Conservation (phyloP, 2,329 filamentous ascomycete species). For the Monosporascus sp. region DNA sequence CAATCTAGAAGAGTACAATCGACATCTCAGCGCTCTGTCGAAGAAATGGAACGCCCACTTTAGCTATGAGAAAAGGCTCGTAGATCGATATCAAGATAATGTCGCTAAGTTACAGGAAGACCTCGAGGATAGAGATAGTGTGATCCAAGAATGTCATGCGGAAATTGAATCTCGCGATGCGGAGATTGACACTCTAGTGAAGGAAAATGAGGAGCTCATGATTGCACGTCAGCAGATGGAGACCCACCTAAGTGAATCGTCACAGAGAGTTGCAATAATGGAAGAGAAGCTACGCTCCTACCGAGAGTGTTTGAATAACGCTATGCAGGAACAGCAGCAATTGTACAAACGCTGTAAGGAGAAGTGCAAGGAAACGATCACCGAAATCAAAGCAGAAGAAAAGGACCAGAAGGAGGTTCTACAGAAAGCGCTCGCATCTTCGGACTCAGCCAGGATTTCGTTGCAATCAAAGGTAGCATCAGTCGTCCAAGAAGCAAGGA, state of each 20-base stretch:
- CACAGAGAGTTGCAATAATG: conserved; percentile 21
- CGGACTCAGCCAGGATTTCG: conserved; percentile 7
- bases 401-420: conserved; percentile 27
- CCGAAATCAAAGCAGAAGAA: conserved; percentile 29
- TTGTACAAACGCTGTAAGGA: conserved; percentile 31
- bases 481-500: conserved; percentile 7
- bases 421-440: conserved; percentile 10
- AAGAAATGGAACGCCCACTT: conserved; percentile 16
- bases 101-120: conserved; percentile 9
- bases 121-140: conserved; percentile 8
- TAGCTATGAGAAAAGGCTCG: conserved; percentile 9
- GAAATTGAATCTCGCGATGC: conserved; percentile 6
- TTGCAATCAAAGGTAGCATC: conserved; percentile 12
- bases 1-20: conserved; percentile 8
- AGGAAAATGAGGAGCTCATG: conserved; percentile 20
- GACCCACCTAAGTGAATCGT: conserved; percentile 20
- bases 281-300: conserved; percentile 31
- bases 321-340: conserved; percentile 40
- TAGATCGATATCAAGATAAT: conserved; percentile 13
- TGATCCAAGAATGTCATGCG: conserved; percentile 5
- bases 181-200: conserved; percentile 18
- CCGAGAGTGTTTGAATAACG: conserved; percentile 37
- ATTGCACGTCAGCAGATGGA: conserved; percentile 18
- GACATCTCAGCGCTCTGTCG: conserved; percentile 9
- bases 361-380: conserved; percentile 28